Evolutionary conservation across 2,329 filamentous ascomycete species (phyloP).

Genomic region (Aureobasidium zeae): DNA sequence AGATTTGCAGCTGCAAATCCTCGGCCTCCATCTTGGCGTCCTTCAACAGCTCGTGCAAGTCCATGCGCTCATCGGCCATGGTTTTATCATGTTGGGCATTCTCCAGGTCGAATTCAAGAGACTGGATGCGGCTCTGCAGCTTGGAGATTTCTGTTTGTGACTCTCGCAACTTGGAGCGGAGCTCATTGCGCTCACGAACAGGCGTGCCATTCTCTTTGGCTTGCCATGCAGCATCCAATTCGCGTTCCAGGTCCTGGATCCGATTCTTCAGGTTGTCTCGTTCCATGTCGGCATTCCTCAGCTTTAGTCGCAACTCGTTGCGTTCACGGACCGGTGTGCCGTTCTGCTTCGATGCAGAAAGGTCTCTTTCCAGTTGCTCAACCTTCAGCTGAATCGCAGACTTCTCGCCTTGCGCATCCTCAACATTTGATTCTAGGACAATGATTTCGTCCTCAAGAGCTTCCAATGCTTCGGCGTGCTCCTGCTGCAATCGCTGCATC

Average conservation of each 20-base stretch:
- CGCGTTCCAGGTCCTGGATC: constrained; percentile 29
- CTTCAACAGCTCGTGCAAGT: constrained; percentile 52
- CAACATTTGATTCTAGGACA: constrained; percentile 36
- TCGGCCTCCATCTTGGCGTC: constrained; percentile 48
- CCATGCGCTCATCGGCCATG: constrained; percentile 46
- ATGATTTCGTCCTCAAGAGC: constrained; percentile 50
- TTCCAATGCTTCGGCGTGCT: constrained; percentile 30
- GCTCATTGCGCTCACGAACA: constrained; percentile 27
- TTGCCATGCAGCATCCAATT: constrained; percentile 26
- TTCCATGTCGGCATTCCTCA: constrained; percentile 26
- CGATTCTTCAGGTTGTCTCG: constrained; percentile 26
- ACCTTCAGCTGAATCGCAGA: constrained; percentile 51
- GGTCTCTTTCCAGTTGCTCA: constrained; percentile 30
- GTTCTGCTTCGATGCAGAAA: constrained; percentile 31
- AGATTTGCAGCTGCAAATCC: constrained; percentile 59
- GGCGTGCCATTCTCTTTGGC: constrained; percentile 25
- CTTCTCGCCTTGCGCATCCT: constrained; percentile 40
- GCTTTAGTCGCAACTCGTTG: constrained; percentile 26
- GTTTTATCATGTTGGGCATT: constrained; percentile 43
- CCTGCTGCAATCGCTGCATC: constrained; percentile 35
- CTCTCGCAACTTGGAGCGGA: constrained; percentile 27
- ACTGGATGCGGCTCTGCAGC: constrained; percentile 47
- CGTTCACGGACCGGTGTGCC: constrained; percentile 29
- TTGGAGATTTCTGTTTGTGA: constrained; percentile 28
- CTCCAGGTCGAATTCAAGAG: constrained; percentile 49